Base-by-base conservation (phyloP, 192 early-diverging fungal genomes). In the Entomortierella chlamydospora region DNA sequence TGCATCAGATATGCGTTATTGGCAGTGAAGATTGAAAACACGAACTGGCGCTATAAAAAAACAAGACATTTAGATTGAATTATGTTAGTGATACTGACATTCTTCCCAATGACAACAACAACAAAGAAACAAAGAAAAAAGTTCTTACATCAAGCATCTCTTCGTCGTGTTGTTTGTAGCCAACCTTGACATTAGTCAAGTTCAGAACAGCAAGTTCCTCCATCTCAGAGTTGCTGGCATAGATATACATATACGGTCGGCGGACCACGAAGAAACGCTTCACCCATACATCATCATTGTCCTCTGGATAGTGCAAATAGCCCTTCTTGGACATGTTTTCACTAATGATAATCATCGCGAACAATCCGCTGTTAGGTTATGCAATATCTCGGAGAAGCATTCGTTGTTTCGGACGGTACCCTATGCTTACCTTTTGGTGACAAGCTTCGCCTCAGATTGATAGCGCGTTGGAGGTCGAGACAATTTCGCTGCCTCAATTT, bases 191-290 rank as follows among this genome's bases (percentile, higher is more conserved):
- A 29, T 90, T 87, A n/a, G 86, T 73, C 28, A 97, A 76, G 54
- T 93, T 93, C 57, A 96, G 86, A n/a, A 94, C 90, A 59, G 89
- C 87, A 30, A 91, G 82, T 60, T 95, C 88, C n/a, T 89, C 88
- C 9, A 64, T 71, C 65, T 94, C 93, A 2, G 81, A 82, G 22
- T 85, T 67, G 61, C 86, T 90, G 28, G 78, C 82, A 83, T 91
- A 95, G 29, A 95, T 87, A 68, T 93, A 94, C 34, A 97, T 71
- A 70, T 93, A 94, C 15, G 96, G 96, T 34, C 90, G 87, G 47
- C 91, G 83, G 59, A 94, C 82, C 37, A 95, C 93, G 83, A 93
- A 90, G 92, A 93, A 95, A 8, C 91, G 83, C 51, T 89, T 88
- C 1, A 86, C 80, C 96, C 96, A 97, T 20, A 73, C 69, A 54